phyloP scores from a whole-genome alignment of 345 rosid genomes.

The Alliaria petiolata region DNA sequence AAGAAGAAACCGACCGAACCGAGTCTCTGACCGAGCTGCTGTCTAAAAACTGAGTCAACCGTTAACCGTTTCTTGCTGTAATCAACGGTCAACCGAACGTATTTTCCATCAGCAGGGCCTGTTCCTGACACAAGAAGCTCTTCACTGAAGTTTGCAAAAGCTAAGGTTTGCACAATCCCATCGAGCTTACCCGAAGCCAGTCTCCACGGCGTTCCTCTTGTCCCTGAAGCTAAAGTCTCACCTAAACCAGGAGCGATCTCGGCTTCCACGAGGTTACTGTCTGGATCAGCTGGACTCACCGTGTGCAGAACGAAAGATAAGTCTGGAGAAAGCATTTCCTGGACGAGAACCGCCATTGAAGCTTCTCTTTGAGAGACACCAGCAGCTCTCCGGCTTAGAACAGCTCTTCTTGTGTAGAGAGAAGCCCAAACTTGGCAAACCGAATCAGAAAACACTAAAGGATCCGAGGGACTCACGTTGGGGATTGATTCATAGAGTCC shows the following conservation, averaged over 20 bases:
- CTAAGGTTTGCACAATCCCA: slow-evolving; percentile 61
- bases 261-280: slow-evolving; percentile 66
- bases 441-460: slow-evolving; percentile 50
- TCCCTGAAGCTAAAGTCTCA: slow-evolving; percentile 96
- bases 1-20: slow-evolving; percentile 77
- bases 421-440: slow-evolving; percentile 95
- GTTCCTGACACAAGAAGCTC: slow-evolving; percentile 68
- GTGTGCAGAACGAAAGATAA: slow-evolving; percentile 95
- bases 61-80: slow-evolving; percentile 90
- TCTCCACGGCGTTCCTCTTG: slow-evolving; percentile 97
- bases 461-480: slow-evolving; percentile 76
- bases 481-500: slow-evolving; percentile 97
- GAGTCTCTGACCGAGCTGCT: slow-evolving; percentile 75
- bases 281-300: slow-evolving; percentile 71
- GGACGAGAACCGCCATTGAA: slow-evolving; percentile 87
- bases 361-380: slow-evolving; percentile 84
- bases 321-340: slow-evolving; percentile 92
- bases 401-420: slow-evolving; percentile 89
- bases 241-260: slow-evolving; percentile 97
- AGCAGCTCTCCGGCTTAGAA: slow-evolving; percentile 84
- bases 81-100: slow-evolving; percentile 59
- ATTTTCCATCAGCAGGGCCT: slow-evolving; percentile 78
- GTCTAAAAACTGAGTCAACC: slow-evolving; percentile 60
- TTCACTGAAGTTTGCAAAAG: slow-evolving; percentile 94
- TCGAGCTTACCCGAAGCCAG: slow-evolving; percentile 76